A percentile compares a stretch with the other conserved stretches of the same genome.
Conservation (phyloP, 495 filamentous ascomycete genomes). For the Aspergillus indologenus region DNA sequence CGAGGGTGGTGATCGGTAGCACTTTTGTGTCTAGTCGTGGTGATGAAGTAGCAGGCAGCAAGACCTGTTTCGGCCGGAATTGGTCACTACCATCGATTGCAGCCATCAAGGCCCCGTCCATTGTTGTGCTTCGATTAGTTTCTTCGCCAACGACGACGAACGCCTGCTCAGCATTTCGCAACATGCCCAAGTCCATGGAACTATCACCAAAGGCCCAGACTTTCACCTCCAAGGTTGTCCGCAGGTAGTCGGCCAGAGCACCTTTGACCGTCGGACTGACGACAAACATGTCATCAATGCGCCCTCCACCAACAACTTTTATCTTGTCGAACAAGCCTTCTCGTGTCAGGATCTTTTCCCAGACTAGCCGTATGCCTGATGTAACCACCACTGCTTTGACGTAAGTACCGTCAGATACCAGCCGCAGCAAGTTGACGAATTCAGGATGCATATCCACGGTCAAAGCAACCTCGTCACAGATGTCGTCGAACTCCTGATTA, state of each 20-base stretch:
- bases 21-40: conserved; percentile 44
- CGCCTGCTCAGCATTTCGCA: no score
- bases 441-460: conserved; percentile 48
- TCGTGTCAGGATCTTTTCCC: conserved; percentile 53
- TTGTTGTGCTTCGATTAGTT: conserved; percentile 49
- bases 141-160: conserved; percentile 58
- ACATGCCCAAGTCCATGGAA: no score
- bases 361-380: conserved; percentile 54
- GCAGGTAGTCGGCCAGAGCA: conserved; percentile 42
- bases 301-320: conserved; percentile 55
- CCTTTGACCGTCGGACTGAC: conserved; percentile 54
- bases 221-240: conserved; percentile 28
- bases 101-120: conserved; percentile 47
- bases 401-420: conserved; percentile 31
- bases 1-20: conserved; percentile 46
- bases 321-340: conserved; percentile 45
- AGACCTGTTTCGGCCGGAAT: conserved; percentile 43
- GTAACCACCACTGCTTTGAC: conserved; percentile 56
- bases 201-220: conserved; percentile 65
- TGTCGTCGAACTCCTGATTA: conserved; percentile 41
- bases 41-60: conserved; percentile 40
- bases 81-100: conserved; percentile 46
- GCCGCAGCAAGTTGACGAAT: conserved; percentile 43
- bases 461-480: conserved; percentile 48
- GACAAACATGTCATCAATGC: conserved; percentile 48